A percentile compares a stretch with the other conserved stretches of the same genome.
Evolutionary conservation across 2,329 filamentous ascomycete genomes (phyloP).

Genomic region (Zymoseptoria ardabiliae): DNA sequence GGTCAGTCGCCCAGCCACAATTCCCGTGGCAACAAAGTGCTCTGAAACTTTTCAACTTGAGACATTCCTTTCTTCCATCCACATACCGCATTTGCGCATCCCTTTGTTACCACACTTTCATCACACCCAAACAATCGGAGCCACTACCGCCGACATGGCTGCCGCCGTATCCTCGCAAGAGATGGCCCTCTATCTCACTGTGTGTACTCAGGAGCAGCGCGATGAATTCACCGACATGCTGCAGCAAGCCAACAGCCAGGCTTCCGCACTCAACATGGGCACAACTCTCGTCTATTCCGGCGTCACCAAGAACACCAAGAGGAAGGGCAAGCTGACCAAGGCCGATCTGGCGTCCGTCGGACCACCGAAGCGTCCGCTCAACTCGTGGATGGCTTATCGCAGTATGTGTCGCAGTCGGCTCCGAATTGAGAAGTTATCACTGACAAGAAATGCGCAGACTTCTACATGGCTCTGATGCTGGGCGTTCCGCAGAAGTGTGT

Average conservation of each 20-base stretch:
- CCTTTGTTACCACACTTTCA: constrained; percentile 21
- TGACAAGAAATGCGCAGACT: constrained; percentile 4
- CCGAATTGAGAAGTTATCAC: not conserved
- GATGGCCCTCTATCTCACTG: not conserved
- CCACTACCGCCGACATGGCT: constrained; percentile 18
- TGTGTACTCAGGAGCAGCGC: not conserved
- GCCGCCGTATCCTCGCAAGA: not conserved
- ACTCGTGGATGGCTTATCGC: constrained; percentile 33
- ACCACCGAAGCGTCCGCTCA: constrained; percentile 24
- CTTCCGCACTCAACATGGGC: not conserved
- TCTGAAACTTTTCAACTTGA: constrained; percentile 3
- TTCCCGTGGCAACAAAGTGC: too few relatives aligned
- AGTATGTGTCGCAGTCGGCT: constrained; percentile 18
- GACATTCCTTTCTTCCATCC: constrained; percentile 3
- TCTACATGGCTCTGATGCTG: constrained; percentile 11
- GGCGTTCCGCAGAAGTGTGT: constrained; percentile 42
- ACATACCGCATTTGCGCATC: constrained; percentile 21
- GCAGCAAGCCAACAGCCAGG: too few relatives aligned
- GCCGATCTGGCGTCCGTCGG: not conserved
- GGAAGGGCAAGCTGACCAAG: not conserved
- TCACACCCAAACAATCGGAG: constrained; percentile 16
- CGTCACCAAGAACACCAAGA: not conserved
- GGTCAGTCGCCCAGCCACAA: not conserved
- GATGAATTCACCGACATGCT: not conserved
- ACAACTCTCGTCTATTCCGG: not conserved